Percentiles rank a stretch among this genome's conserved stretches.
Conservation (phyloP, 176 grass and related monocot genomes). For the Hordeum vulgare region DNA sequence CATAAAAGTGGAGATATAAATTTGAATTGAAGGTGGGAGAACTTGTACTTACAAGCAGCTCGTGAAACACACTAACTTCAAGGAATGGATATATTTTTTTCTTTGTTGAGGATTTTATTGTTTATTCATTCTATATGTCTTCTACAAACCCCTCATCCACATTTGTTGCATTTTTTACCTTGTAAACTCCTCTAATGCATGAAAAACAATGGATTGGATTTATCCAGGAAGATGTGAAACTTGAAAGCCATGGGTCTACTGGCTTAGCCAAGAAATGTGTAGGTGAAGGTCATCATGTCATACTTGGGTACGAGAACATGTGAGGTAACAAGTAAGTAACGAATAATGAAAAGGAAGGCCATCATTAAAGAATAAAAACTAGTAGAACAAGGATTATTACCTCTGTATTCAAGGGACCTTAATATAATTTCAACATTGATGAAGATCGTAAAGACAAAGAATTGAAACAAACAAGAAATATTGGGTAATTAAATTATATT, state of each 20-base stretch:
- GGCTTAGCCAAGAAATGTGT: background rate
- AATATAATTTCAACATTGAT: slow-evolving; percentile 59
- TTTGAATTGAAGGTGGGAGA: background rate
- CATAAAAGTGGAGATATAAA: no score
- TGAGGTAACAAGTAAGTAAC: background rate
- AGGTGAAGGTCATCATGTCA: background rate
- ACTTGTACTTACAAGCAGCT: background rate
- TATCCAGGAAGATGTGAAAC: background rate
- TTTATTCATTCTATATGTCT: background rate
- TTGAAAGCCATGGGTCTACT: no score
- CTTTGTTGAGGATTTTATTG: background rate
- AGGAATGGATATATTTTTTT: background rate
- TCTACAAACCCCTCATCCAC: background rate
- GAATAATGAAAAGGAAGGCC: slow-evolving; percentile 63
- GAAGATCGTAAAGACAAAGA: slow-evolving; percentile 44
- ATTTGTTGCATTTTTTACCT: background rate
- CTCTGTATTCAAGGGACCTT: slow-evolving; percentile 65
- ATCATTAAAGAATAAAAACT: slow-evolving; percentile 41
- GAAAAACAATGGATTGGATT: background rate
- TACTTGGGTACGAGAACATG: background rate
- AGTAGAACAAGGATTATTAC: slow-evolving; percentile 67
- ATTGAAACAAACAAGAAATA: slow-evolving; percentile 27
- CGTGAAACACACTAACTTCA: background rate
- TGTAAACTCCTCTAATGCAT: background rate
- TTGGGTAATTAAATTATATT: slow-evolving; percentile 8